Evolutionary conservation across 768 basidiomycete genomes (phyloP).

Genomic region (Pisolithus marmoratus): DNA sequence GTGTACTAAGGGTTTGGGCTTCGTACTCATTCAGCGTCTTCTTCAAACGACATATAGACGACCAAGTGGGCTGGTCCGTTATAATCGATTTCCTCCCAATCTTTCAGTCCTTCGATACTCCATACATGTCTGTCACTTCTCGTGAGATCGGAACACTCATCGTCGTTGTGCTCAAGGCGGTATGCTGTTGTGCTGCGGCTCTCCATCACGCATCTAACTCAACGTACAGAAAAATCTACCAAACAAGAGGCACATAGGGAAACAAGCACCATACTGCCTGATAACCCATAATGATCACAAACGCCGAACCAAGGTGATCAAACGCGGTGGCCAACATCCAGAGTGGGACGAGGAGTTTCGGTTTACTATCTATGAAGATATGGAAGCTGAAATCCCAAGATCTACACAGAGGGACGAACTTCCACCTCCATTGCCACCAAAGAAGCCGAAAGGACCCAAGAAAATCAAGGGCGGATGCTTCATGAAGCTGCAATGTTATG

Average conservation of each 20-base stretch:
- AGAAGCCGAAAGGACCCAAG: slow-evolving; percentile 40
- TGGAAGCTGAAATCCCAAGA: slow-evolving; percentile 45
- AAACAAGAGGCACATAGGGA: slow-evolving; percentile 88
- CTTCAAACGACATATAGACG: neutral
- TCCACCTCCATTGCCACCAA: slow-evolving; percentile 69
- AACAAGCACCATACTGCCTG: slow-evolving; percentile 95
- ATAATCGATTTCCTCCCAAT: neutral
- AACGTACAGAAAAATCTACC: slow-evolving; percentile 71
- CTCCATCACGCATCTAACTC: slow-evolving; percentile 13
- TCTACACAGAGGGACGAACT: slow-evolving; percentile 36
- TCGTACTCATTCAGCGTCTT: neutral
- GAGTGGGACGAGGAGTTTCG: slow-evolving; percentile 99
- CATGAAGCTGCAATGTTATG: slow-evolving; percentile 84
- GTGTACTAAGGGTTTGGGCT: no score
- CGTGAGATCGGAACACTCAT: slow-evolving; percentile 90
- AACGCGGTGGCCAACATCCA: slow-evolving; percentile 95
- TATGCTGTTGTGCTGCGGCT: slow-evolving; percentile 38
- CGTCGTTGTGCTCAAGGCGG: slow-evolving; percentile 90
- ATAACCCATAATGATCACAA: slow-evolving; percentile 77
- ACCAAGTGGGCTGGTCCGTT: no score
- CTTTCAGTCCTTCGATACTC: slow-evolving; percentile 1
- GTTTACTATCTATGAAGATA: slow-evolving; percentile 82
- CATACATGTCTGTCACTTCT: slow-evolving; percentile 52
- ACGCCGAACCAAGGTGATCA: slow-evolving; percentile 87
- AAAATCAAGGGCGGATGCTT: slow-evolving; percentile 65